These are phyloP conservation scores for Sechiopsis laciniata DNA, from an alignment of 306 rosid genomes.

Conservation along the genomic window DNA sequence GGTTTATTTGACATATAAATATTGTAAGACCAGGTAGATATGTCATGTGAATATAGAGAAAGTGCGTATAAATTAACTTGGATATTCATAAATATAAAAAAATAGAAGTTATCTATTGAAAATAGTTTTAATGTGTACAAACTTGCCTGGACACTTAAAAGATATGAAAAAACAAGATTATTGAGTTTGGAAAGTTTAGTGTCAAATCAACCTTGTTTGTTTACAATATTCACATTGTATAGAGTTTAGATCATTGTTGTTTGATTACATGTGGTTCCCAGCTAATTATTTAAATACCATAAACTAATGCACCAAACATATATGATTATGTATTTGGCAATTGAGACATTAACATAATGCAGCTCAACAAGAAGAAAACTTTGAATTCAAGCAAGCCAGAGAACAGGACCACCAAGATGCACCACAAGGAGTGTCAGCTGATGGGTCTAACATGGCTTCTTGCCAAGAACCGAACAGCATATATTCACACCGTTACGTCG, in stretches of 20 bases:
- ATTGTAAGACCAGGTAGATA: too few relatives aligned
- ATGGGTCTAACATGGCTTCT: slow-evolving; percentile 98
- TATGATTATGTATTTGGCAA: slow-evolving; percentile 28
- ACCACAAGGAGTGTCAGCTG: slow-evolving; percentile 67
- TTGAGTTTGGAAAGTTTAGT: background rate
- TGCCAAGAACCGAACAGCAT: slow-evolving; percentile 69
- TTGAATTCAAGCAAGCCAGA: slow-evolving; percentile 71
- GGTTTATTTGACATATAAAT: too few relatives aligned
- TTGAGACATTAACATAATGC: slow-evolving; percentile 32
- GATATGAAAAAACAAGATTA: too few relatives aligned
- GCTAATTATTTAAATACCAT: slow-evolving; percentile 22
- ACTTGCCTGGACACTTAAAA: too few relatives aligned
- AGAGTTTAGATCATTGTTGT: background rate
- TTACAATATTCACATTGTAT: background rate
- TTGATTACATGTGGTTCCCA: slow-evolving; percentile 42
- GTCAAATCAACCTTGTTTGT: background rate
- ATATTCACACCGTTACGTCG: slow-evolving; percentile 62
- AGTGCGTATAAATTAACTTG: too few relatives aligned
- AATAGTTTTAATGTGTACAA: too few relatives aligned
- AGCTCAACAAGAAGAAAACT: slow-evolving; percentile 76
- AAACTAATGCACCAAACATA: slow-evolving; percentile 43
- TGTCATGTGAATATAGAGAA: too few relatives aligned
- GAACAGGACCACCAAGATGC: slow-evolving; percentile 85
- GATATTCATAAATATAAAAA: too few relatives aligned
- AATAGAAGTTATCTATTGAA: too few relatives aligned